phyloP scores from a whole-genome alignment of 192 early-diverging fungal genomes.

The Ambispora gerdemannii region DNA sequence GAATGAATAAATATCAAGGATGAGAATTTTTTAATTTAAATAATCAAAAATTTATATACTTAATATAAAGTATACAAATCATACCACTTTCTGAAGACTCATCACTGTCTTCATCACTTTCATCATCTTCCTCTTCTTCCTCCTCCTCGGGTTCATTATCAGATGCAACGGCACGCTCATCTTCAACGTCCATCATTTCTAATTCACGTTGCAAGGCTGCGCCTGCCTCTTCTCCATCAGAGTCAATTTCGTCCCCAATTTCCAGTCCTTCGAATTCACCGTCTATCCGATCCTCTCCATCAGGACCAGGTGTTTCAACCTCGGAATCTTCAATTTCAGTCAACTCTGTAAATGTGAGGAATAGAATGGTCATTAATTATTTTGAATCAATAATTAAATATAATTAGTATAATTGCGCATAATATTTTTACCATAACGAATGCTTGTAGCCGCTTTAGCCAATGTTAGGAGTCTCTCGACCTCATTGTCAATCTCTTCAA shows the following conservation, averaged over 20 bases:
- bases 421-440: slow-evolving; percentile 55
- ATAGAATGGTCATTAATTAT: slow-evolving; percentile 32
- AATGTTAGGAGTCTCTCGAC: slow-evolving; percentile 74
- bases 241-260: slow-evolving; percentile 44
- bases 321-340: slow-evolving; percentile 35
- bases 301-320: slow-evolving; percentile 41
- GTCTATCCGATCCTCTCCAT: slow-evolving; percentile 40
- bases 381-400: slow-evolving; percentile 29
- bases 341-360: slow-evolving; percentile 36
- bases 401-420: slow-evolving; percentile 16
- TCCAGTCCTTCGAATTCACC: slow-evolving; percentile 43
- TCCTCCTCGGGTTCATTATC: slow-evolving; percentile 12
- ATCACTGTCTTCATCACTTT: slow-evolving; percentile 41
- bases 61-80: too few species aligned
- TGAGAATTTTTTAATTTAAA: background rate
- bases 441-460: slow-evolving; percentile 69
- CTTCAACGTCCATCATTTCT: slow-evolving; percentile 26
- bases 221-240: slow-evolving; percentile 43
- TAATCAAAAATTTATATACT: too few species aligned
- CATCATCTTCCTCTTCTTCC: slow-evolving; percentile 38
- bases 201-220: slow-evolving; percentile 4
- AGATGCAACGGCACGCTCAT: slow-evolving; percentile 6
- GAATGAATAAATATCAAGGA: background rate
- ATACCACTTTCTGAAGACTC: slow-evolving; percentile 34
- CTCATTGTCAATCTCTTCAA: slow-evolving; percentile 80